phyloP scores from a whole-genome alignment of 352 stramenopile species.

The Globisporangium barbulae region DNA sequence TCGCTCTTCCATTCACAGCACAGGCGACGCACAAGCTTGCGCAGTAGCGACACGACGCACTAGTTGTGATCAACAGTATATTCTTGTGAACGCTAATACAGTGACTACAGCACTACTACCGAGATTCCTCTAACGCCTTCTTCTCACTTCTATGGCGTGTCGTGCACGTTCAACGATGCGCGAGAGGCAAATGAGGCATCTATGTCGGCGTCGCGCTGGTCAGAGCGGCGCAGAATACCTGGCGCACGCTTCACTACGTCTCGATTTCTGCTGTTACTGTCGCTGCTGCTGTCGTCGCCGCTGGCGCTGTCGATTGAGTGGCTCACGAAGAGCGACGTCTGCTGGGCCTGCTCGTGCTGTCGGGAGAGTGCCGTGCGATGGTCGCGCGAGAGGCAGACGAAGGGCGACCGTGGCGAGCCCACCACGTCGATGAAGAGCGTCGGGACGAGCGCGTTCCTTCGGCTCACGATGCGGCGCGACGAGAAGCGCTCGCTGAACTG shows the following conservation, averaged over 20 bases:
- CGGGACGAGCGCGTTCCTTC: constrained; percentile 61
- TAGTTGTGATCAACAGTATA: too few species aligned
- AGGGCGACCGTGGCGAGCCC: constrained; percentile 38
- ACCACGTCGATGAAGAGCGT: constrained; percentile 40
- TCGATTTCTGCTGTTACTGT: background rate
- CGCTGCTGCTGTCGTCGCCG: background rate
- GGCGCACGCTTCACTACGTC: constrained; percentile 8
- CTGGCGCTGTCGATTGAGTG: background rate
- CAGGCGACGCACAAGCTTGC: too few species aligned
- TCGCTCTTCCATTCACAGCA: too few species aligned
- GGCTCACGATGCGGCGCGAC: constrained; percentile 21
- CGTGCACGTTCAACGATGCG: constrained; percentile 4
- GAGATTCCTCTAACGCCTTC: background rate
- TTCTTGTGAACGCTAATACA: background rate
- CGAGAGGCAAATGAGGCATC: background rate
- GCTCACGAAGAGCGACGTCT: background rate
- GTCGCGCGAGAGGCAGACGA: constrained; percentile 33
- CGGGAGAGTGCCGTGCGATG: constrained; percentile 28
- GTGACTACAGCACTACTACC: background rate
- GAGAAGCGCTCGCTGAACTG: constrained; percentile 13
- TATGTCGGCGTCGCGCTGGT: background rate
- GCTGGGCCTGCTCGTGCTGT: constrained; percentile 29
- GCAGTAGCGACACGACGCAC: too few species aligned
- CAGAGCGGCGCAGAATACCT: constrained; percentile 5
- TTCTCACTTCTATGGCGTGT: constrained; percentile 1